Evolutionary conservation across 805 yeast genomes (phyloP), one percentile per base, ranked within the genome.

Genomic region (Candida glaebosa): DNA sequence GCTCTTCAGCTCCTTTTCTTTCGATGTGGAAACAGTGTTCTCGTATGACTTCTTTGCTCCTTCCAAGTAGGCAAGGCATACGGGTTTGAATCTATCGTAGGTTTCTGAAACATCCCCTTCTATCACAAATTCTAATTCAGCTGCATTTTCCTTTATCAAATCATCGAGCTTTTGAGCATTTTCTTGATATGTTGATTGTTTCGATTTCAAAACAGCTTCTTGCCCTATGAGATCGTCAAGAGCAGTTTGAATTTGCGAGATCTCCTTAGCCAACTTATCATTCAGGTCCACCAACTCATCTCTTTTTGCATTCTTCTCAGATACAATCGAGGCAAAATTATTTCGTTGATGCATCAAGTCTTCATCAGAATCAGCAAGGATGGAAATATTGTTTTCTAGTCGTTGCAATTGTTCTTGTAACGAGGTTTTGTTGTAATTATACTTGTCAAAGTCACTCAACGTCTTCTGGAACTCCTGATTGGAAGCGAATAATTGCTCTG

Each of bases 401-500:
- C 86, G 68, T 7, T 61, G 59, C 3, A 80, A 70, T 45, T 82
- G 86, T 14, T 75, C 78, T 2, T 51, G 46, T 3, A 79, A 56
- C 2, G 79, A 67, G 7, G 54, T 53, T 43, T 69, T 66, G 36
- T 74, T 73, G 38, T 76, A 77, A 26, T 67, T 64, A 34, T 84
- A 56, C 38, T 76, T 78, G 31, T 84, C 87, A 17, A 81, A 60
- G 46, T 77, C 77, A 20, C 84, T 80, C 16, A 90, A 56, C 0
- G 81, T 78, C 45, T 80, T 72, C 56, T 88, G 96, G 56, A 83
- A 90, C 43, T 84, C 84, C 56, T 87, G 96, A 54, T 87, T 87
- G 1, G 87, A 72, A 37, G 79, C 77, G 61, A 88, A 89, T 10
- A 90, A 65, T 10, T 56, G 56, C 37, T 84, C 82, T 3, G 87